Evolutionary conservation across 2,329 filamentous ascomycete genomes (phyloP), one percentile per base, ranked within the genome.

Genomic region (Sporothrix dimorphospora): DNA sequence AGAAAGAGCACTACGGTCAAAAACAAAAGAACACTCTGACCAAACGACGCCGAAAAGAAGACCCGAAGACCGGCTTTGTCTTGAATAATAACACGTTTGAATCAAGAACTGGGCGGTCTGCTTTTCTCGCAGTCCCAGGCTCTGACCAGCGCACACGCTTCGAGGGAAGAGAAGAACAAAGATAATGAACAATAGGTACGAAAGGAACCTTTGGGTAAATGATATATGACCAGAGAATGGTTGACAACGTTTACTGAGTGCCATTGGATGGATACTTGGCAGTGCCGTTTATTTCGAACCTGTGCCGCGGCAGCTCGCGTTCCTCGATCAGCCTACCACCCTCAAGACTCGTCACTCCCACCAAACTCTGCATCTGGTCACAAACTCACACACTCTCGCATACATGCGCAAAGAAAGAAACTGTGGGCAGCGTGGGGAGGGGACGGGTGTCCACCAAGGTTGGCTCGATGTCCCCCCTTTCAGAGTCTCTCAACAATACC

Each of bases 271-370:
- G 27, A 14, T 6, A n/a, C 8, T 53, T 49, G 45, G 4, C 45
- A 30, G 19, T 14, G 47, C 16, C 34, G 27, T 67, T 34, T 14
- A 38, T 4, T 7, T 38, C 27, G 27, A 21, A 24, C 38, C 30
- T 8, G 19, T 67, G 65, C 65, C 38, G 45, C 27, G 51, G 66
- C 49, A 69, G 30, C 49, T 55, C 30, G n/a, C n/a, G 16, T 42
- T 16, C 9, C 9, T 65, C n/a, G 2, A 45, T 30, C 65, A 53
- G 27, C 19, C 19, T 38, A 21, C 65, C 16, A 21, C 21, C 24
- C 24, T 16, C 63, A 14, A 57, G 27, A 14, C 14, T 57, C 19
- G 53, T 34, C 14, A 7, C 24, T 34, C 19, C 16, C 53, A 19
- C 14, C 27, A 19, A 14, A 14, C 14, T 34, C 34, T 61, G 38